These are phyloP conservation scores for Mrakia blollopis DNA, from an alignment of 768 basidiomycete species.

Conservation along the genomic window DNA sequence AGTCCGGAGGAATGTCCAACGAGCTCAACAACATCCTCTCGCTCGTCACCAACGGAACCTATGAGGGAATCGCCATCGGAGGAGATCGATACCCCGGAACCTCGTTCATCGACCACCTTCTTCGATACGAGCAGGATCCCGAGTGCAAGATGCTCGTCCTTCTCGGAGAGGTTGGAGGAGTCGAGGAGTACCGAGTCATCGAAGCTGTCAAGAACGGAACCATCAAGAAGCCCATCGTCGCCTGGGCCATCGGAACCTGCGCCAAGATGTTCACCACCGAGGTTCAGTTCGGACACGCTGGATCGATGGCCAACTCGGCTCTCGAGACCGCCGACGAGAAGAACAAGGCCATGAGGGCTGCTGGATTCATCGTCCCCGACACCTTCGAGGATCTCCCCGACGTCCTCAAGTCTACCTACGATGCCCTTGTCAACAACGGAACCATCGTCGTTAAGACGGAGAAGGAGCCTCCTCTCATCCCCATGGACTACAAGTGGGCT, in stretches of 20 bases:
- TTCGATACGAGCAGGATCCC: constrained; percentile 94
- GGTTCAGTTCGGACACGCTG: constrained; percentile 99
- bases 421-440: constrained; percentile 67
- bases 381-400: constrained; percentile 94
- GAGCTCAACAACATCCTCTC: constrained; percentile 99
- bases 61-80: constrained; percentile 99
- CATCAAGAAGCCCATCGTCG: constrained; percentile 98
- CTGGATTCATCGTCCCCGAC: constrained; percentile 92
- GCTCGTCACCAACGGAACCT: constrained; percentile 91
- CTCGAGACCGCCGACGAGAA: constrained; percentile 97
- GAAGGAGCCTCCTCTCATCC: constrained; percentile 87
- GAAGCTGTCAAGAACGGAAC: constrained; percentile 87
- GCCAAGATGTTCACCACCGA: constrained; percentile 99
- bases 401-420: constrained; percentile 78
- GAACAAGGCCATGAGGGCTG: constrained; percentile 89
- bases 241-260: constrained; percentile 99
- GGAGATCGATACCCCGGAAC: constrained; percentile 98
- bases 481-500: constrained; percentile 99
- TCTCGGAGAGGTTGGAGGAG: constrained; percentile 96
- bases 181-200: constrained; percentile 98
- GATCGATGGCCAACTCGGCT: constrained; percentile 95
- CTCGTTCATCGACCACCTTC: constrained; percentile 97
- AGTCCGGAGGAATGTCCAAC: constrained; percentile 99
- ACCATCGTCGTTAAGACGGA: constrained; percentile 66
- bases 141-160: constrained; percentile 99